Base-by-base conservation (phyloP, 768 basidiomycete genomes). In the Phanerodontia chrysosporium region DNA sequence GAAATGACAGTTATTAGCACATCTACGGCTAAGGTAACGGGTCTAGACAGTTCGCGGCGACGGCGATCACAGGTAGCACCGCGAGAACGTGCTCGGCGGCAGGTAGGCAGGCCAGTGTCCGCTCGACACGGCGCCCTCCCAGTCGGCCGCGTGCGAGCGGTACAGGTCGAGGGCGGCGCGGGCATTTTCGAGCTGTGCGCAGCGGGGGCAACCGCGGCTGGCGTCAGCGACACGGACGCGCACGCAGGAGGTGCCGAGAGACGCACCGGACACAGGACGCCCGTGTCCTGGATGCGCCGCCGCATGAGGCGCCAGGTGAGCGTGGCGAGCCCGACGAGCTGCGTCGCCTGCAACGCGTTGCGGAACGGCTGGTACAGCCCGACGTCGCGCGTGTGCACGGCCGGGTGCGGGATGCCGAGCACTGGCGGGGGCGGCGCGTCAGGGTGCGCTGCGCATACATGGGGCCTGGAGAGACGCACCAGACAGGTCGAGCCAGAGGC, bases 261-360 rank as follows among this genome's bases (percentile, higher is more conserved):
- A 81, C 87, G 66, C 67, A 93, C 91, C 10, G 89, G 86, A 70
- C 90, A 82, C 64, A 83, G 78, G 57, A 84, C 79, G 29, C 83
- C 83, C 67, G 5, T 39, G 52, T 89, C 87, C 67, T 88, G 86
- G 67, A 87, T 88, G 29, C 86, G 82, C 65, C 90, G 80, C 57
- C 83, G 80, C 89, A 93, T 89, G 35, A 93, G 80, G 65, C 86
- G 86, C 88, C 89, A 92, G 69, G 85, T 83, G 16, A 93, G 76
- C 4, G 92, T 93, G 66, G 84, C 86, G 35, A 93, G 76, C 27
- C 92, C 90, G 60, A 90, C 74, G 51, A 84, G 70, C 64, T 88
- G 85, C 66, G 86, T 83, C 27, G 80, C 80, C 25, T 83, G 81
- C 54, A 92, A 73, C 1, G 87, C 82, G 57, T 84, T 87, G 66